Evolutionary conservation across 495 filamentous ascomycete species (phyloP).

Genomic region (Darksidea phi): DNA sequence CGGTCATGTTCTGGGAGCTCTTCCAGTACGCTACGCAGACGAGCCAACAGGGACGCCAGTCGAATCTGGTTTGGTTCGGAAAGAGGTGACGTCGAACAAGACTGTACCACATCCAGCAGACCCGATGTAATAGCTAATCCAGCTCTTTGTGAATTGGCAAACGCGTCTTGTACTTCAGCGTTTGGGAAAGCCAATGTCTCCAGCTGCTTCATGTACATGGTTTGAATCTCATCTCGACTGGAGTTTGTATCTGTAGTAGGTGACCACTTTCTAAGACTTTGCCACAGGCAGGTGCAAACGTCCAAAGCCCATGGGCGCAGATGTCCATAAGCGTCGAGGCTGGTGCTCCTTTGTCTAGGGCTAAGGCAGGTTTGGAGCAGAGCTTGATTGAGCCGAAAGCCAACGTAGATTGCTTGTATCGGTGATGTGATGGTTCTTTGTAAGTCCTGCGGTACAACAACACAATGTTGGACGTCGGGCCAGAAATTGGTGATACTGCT

Average conservation of each 20-base stretch:
- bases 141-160: neutral
- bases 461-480: slow-evolving; percentile 33
- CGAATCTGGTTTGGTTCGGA: slow-evolving; percentile 13
- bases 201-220: slow-evolving; percentile 18
- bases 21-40: slow-evolving; percentile 17
- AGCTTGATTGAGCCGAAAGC: slow-evolving; percentile 21
- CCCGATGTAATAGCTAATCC: too few relatives aligned
- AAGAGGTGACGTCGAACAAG: slow-evolving; percentile 12
- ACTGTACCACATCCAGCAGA: slow-evolving; percentile 15
- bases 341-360: neutral
- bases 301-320: slow-evolving; percentile 22
- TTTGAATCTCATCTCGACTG: slow-evolving; percentile 12
- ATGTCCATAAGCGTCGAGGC: slow-evolving; percentile 3
- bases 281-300: slow-evolving; percentile 18
- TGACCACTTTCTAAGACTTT: slow-evolving; percentile 10
- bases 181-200: slow-evolving; percentile 5
- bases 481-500: slow-evolving; percentile 35
- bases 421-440: slow-evolving; percentile 32
- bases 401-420: slow-evolving; percentile 33
- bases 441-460: slow-evolving; percentile 38
- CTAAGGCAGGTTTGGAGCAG: neutral
- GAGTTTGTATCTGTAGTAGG: neutral
- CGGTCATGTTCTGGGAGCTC: neutral
- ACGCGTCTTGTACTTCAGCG: neutral
- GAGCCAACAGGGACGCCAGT: slow-evolving; percentile 15